Evolutionary conservation across 169 alveolate genomes (phyloP).

Genomic region (Perkinsus marinus): DNA sequence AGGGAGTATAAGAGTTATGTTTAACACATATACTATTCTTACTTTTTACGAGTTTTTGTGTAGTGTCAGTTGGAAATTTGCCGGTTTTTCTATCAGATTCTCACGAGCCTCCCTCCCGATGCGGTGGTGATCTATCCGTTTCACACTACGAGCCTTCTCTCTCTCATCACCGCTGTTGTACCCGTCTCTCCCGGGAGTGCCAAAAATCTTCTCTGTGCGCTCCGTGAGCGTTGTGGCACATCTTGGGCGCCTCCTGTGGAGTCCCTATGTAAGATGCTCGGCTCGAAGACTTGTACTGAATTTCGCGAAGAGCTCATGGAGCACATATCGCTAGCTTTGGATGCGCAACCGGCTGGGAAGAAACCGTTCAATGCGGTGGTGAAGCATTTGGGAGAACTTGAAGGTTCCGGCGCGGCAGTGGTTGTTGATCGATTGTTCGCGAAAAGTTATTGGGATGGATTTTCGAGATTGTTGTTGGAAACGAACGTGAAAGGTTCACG

Average conservation of each 20-base stretch:
- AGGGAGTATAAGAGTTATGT: too few relatives aligned
- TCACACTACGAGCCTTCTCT: neutral
- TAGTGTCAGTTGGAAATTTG: too few relatives aligned
- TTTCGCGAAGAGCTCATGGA: neutral
- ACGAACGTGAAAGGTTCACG: neutral
- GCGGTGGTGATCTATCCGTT: neutral
- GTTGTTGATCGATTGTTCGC: neutral
- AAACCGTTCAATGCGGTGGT: neutral
- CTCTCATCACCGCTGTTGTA: neutral
- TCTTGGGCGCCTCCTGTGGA: neutral
- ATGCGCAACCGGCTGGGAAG: neutral
- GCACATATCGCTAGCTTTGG: neutral
- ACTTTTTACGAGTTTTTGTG: too few relatives aligned
- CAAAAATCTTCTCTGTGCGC: neutral
- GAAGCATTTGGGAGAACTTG: neutral
- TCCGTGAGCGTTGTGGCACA: neutral
- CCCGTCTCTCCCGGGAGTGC: neutral
- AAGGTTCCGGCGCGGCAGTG: neutral
- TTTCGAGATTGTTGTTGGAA: neutral
- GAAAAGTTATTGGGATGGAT: neutral
- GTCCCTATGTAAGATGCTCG: neutral
- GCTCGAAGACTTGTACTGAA: neutral
- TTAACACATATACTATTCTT: too few relatives aligned
- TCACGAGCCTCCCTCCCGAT: neutral
- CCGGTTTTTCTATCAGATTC: neutral